A percentile compares a stretch with the other conserved stretches of the same genome.
These are phyloP conservation scores for Circinella umbellata DNA, from an alignment of 371 early-diverging fungal genomes.

Conservation along the genomic window DNA sequence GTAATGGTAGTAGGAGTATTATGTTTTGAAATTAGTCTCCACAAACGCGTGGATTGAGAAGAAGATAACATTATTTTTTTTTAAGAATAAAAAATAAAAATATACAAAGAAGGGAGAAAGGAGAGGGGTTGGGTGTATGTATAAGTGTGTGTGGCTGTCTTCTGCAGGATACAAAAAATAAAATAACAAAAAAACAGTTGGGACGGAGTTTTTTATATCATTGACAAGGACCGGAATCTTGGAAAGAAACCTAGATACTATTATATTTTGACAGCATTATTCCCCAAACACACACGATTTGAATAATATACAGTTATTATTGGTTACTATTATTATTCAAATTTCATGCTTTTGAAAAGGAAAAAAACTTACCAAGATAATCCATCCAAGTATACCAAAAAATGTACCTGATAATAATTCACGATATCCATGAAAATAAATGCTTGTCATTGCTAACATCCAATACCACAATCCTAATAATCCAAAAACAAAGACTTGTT, in stretches of 20 bases:
- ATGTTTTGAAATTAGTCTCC: constrained; percentile 4
- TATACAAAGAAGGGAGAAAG: background rate
- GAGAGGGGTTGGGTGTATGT: background rate
- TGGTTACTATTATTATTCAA: no score
- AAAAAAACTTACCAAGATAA: constrained; percentile 39
- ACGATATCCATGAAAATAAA: constrained; percentile 73
- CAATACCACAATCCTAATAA: constrained; percentile 69
- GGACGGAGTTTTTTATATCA: background rate
- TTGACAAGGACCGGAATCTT: background rate
- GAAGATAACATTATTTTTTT: background rate
- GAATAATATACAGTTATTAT: no score
- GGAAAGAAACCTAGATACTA: background rate
- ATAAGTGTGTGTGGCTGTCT: background rate
- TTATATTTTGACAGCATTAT: background rate
- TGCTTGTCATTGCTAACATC: constrained; percentile 79
- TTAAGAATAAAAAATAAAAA: no score
- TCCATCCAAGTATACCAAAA: constrained; percentile 77
- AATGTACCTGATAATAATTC: constrained; percentile 76
- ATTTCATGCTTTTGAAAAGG: background rate
- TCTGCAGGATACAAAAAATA: background rate
- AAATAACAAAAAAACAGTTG: background rate
- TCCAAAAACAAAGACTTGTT: constrained; percentile 27
- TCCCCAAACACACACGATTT: no score
- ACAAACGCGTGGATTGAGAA: background rate
- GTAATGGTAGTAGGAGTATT: background rate